phyloP scores from a whole-genome alignment of 148 eudicot species.

The Dysphania ambrosioides region DNA sequence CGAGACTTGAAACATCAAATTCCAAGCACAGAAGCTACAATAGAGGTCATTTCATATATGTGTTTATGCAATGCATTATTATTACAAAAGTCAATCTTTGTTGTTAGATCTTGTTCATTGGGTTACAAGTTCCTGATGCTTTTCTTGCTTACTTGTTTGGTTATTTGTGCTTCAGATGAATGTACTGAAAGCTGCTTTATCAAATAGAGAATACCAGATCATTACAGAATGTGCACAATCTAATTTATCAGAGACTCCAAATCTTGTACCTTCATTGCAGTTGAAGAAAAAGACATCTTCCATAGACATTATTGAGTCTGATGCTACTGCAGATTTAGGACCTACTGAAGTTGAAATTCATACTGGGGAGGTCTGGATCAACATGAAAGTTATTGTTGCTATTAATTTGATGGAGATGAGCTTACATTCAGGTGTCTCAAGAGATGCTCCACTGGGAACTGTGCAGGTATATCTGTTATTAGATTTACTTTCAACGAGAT shows the following conservation, averaged over 20 bases:
- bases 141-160: neutral
- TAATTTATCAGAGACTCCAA: conserved; percentile 79
- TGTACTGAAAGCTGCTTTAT: conserved; percentile 75
- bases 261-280: conserved; percentile 50
- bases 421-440: conserved; percentile 66
- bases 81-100: neutral
- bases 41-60: conserved; percentile 45
- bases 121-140: conserved; percentile 6
- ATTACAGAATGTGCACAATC: conserved; percentile 86
- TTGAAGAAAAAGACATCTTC: conserved; percentile 33
- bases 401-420: conserved; percentile 72
- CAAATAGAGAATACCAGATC: conserved; percentile 83
- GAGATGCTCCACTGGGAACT: conserved; percentile 78
- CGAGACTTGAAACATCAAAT: conserved; percentile 85
- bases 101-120: neutral
- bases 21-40: conserved; percentile 62
- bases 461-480: conserved; percentile 53
- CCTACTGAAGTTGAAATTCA: conserved; percentile 38
- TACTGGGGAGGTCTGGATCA: conserved; percentile 44
- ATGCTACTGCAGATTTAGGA: conserved; percentile 35
- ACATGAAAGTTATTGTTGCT: conserved; percentile 62
- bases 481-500: neutral
- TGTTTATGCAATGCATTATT: neutral
- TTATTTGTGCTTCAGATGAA: conserved; percentile 53
- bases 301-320: conserved; percentile 35